These are phyloP conservation scores for Biancaea sappan DNA, from an alignment of 306 rosid genomes.

Conservation along the genomic window DNA sequence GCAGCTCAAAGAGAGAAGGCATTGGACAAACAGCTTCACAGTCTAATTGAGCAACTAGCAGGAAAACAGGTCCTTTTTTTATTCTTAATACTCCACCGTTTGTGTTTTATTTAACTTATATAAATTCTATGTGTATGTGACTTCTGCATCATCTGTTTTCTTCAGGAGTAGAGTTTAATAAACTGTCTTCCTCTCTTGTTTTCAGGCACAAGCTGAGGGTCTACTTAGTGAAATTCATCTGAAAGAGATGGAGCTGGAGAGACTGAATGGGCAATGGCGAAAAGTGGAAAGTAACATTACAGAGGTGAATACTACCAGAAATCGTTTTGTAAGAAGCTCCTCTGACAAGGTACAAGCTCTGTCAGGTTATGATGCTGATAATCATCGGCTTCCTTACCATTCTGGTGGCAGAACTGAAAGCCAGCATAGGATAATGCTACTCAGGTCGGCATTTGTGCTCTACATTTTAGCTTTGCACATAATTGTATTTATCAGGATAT, in stretches of 20 bases:
- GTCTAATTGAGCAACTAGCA: constrained; percentile 88
- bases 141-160: neutral
- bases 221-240: constrained; percentile 68
- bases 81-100: neutral
- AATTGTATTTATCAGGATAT: constrained; percentile 78
- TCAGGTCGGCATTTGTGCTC: constrained; percentile 87
- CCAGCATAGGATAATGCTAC: constrained; percentile 83
- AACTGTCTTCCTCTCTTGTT: constrained; percentile 23
- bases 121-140: constrained; percentile 17
- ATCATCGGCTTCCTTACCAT: constrained; percentile 62
- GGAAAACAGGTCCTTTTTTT: constrained; percentile 64
- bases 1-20: constrained; percentile 90
- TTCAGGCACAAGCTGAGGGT: constrained; percentile 92
- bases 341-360: constrained; percentile 55
- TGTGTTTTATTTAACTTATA: constrained; percentile 1
- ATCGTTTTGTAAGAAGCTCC: constrained; percentile 60
- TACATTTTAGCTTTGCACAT: constrained; percentile 80
- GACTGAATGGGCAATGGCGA: constrained; percentile 67
- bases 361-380: constrained; percentile 59
- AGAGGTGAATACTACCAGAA: constrained; percentile 59
- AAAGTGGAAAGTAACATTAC: constrained; percentile 42
- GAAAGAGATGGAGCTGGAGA: constrained; percentile 87
- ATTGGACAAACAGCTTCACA: constrained; percentile 85
- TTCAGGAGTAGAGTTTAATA: neutral
- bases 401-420: constrained; percentile 66